Base-by-base conservation (phyloP, 176 grass and related monocot genomes). In the Phoenix roebelenii region DNA sequence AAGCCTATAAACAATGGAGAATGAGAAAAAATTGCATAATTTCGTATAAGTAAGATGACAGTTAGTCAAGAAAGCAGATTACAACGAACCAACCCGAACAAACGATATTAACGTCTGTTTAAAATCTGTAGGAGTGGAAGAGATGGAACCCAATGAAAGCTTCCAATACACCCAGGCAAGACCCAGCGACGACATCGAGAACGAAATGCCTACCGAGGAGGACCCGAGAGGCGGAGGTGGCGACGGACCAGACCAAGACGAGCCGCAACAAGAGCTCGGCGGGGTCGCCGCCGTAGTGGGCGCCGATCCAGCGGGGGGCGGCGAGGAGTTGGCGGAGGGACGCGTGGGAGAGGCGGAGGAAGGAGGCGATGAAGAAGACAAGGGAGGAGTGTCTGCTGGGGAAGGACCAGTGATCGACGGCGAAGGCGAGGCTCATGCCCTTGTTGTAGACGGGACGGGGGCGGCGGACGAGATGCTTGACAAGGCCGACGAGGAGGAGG, bases 361-460 rank as follows among this genome's bases (percentile, higher is more conserved):
- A 97, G 50, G 68, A 59, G 15, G 83, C 72, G 18, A 88, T 74
- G 69, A 91, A 80, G 92, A 97, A 97, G 22, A 89, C 77, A 16
- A 83, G 78, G 19, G 92, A 97, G 28, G 92, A 85, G 72, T 90
- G 92, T 5, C 92, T 83, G 51, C 92, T 97, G 26, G 86, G 92
- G 53, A 90, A 97, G 39, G 86, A 97, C 77, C 74, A 97, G 68
- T 88, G 83, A 62, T 97, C 92, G 10, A 58, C 77, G 58, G 83
- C 65, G 71, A 87, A 80, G n/a, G 72, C 78, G 10, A 91, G 73
- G 39, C 71, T 69, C 92, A 97, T 97, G 81, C 79, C 87, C 25
- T 80, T 80, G 84, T 88, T 97, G 84, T 88, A 88, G 7, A 83
- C 75, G 54, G 84, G 87, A 56, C 92, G 75, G 48, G 80, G 92